Evolutionary conservation across 2,329 filamentous ascomycete species (phyloP), one percentile per base, ranked within the genome.

Genomic region (Neofusicoccum parvum): DNA sequence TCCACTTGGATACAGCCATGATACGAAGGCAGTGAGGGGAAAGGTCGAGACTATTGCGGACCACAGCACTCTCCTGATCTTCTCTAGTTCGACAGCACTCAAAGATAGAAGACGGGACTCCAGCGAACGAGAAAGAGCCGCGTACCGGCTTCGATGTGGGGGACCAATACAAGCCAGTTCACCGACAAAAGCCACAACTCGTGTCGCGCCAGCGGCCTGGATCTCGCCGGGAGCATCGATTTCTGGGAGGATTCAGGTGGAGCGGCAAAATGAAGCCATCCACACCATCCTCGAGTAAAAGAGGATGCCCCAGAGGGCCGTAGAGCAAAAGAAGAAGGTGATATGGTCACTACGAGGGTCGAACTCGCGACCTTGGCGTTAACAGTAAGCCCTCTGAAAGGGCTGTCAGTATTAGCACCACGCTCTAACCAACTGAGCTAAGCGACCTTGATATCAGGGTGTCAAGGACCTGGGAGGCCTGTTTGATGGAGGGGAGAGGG

Each of bases 371-470:
- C 66, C 66, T 67, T 67, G 66, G 66, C 66, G 65, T 67, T 56
- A 59, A 49, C 39, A 50, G 14, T 20, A 5, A 34, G 43, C 34
- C 32, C n/a, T 54, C 49, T 46, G 4, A 9, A 23, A 64, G 27
- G 32, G 37, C 45, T 64, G 50, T 27, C 23, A 27, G 34, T 65
- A 66, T 67, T 67, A 67, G 66, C 65, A 67, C 66, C 66, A 67
- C 66, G 66, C 66, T 67, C 66, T 67, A 67, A 67, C 66, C 66
- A 67, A 67, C 66, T 67, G 66, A 67, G 66, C 65, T 66, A 66
- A 66, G 58, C 65, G 65, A 66, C 65, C 65, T 60, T 43, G 15
- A 54, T 32, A 37, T 53, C 9, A 2, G 3, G 10, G n/a, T 10
- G 3, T 60, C n/a, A 20, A 48, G 56, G 32, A 11, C 27, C 32